Percentiles rank a stretch among this genome's conserved stretches.
These are phyloP conservation scores for Lyophyllum semitale DNA, from an alignment of 768 basidiomycete species.

Conservation along the genomic window DNA sequence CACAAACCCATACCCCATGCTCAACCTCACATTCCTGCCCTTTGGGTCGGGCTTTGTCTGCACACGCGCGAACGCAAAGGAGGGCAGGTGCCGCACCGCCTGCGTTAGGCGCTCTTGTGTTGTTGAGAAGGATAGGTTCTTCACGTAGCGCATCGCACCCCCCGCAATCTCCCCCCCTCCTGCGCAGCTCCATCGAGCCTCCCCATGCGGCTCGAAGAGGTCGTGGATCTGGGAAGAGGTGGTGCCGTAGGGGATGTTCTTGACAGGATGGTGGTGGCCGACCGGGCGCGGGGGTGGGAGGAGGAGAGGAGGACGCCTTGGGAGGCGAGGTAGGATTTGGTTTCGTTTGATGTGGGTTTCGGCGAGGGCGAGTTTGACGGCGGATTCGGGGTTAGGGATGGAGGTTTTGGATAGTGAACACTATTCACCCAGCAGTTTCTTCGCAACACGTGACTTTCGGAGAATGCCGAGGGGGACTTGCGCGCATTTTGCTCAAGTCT, in stretches of 20 bases:
- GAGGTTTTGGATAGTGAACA: conserved; percentile 89
- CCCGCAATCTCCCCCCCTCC: conserved; percentile 43
- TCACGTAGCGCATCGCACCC: conserved; percentile 89
- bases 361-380: conserved; percentile 85
- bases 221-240: no score
- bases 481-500: no score
- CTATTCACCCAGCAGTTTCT: no score
- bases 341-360: conserved; percentile 97
- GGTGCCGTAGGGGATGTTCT: conserved; percentile 96
- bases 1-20: conserved; percentile 97
- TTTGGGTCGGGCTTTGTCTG: conserved; percentile 92
- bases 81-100: conserved; percentile 73
- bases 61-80: conserved; percentile 84
- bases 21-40: conserved; percentile 57
- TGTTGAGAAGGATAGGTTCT: conserved; percentile 93
- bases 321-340: conserved; percentile 84
- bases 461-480: no score
- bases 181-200: conserved; percentile 33
- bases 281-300: conserved; percentile 47
- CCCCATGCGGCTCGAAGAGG: conserved; percentile 69
- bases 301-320: conserved; percentile 66
- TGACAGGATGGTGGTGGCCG: conserved; percentile 88
- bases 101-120: conserved; percentile 70
- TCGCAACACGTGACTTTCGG: no score
- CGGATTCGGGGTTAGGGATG: conserved; percentile 80